Evolutionary conservation across 768 basidiomycete species (phyloP), one percentile per base, ranked within the genome.

Genomic region (Kwoniella botswanensis): DNA sequence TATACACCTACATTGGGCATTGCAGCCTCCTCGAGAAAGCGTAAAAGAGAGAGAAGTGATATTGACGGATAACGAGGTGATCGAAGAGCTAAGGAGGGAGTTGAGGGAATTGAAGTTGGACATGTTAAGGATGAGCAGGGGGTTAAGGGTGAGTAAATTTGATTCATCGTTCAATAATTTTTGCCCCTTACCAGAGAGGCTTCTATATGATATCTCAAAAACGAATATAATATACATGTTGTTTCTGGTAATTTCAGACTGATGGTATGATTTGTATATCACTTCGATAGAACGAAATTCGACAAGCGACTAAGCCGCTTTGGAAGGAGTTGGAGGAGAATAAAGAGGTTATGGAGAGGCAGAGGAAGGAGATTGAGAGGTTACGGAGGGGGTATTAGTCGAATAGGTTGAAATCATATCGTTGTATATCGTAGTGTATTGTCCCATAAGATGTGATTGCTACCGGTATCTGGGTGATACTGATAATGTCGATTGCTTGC

Each of bases 351-450:
- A 74, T 74, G 12, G 75, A 70, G 55, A 59, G 57, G 21, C 75
- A 76, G 65, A 54, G 71, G 26, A 57, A 65, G 42, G 75, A 76
- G 71, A 76, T 76, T 53, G 73, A 72, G 29, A 59, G 75, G 50
- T 66, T 76, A 41, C 67, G 75, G 7, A 26, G 75, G 53, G 67
- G 70, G 26, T 68, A 68, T 44, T 76, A 42, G 62, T 18, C 3
- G 15, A 15, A 56, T 56, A 22, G 22, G 55, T 56, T 56, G 21
- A 17, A 4, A 17, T 56, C 43, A 46, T 65, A 35, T 35, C 35
- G 35, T 35, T 35, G 35, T 35, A 35, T 35, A 35, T 35, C 7
- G 35, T 35, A 35, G 0, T 35, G 7, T 35, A 35, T 35, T 35
- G 35, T 35, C 35, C 7, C 35, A 3, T 35, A 35, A 9, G 6